A percentile compares a stretch with the other conserved stretches of the same genome.
Evolutionary conservation across 805 yeast genomes (phyloP).

Genomic region (Nakazawaea ernobii): DNA sequence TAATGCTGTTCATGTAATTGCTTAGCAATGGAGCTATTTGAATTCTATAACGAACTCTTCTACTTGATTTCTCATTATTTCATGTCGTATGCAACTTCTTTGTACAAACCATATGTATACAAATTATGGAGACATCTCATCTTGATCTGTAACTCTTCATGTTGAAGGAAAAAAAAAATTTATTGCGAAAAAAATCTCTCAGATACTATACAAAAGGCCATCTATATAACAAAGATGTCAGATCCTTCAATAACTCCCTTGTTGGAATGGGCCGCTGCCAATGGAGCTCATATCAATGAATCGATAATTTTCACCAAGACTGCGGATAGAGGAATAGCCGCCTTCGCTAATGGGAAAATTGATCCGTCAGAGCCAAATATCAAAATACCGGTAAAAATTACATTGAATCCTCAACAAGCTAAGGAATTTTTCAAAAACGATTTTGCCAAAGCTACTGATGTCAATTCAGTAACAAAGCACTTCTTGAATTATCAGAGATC

Average conservation of each 20-base stretch:
- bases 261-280: constrained; percentile 26
- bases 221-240: background rate
- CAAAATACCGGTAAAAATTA: constrained; percentile 3
- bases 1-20: background rate
- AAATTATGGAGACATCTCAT: background rate
- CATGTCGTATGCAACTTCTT: too few species aligned
- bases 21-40: too few species aligned
- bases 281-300: constrained; percentile 34
- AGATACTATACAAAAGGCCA: background rate
- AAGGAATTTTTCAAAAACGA: constrained; percentile 1
- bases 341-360: constrained; percentile 15
- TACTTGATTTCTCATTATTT: too few species aligned
- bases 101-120: too few species aligned
- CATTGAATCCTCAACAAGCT: constrained; percentile 6
- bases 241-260: background rate
- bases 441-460: background rate
- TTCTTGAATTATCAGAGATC: constrained; percentile 14
- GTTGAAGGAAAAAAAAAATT: background rate
- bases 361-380: constrained; percentile 11
- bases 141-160: background rate
- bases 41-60: too few species aligned
- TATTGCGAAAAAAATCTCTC: background rate
- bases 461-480: constrained; percentile 9
- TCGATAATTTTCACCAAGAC: constrained; percentile 27
- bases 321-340: constrained; percentile 28